Conservation (phyloP, 73 alveolate species). For the Tetrahymena thermophila region DNA sequence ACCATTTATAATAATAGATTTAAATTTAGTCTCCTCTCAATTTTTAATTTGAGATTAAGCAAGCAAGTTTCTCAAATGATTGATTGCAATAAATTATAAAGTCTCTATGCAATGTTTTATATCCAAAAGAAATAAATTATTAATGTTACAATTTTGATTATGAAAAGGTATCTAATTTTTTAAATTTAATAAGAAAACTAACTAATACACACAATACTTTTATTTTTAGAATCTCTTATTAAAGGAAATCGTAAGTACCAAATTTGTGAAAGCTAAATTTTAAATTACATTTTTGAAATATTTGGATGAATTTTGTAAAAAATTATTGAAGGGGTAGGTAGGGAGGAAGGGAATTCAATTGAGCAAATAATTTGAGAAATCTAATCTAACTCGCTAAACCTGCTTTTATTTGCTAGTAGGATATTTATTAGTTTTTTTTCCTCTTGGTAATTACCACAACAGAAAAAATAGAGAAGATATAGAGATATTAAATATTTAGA, state of each 20-base stretch:
- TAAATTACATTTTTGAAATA: not conserved
- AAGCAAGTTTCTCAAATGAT: not conserved
- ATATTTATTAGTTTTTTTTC: not conserved
- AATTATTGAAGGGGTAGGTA: not conserved
- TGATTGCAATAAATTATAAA: not conserved
- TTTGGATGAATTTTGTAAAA: not conserved
- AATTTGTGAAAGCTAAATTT: not conserved
- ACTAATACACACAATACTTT: not conserved
- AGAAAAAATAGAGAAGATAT: not conserved
- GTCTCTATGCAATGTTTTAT: not conserved
- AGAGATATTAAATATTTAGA: not conserved
- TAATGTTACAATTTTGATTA: not conserved
- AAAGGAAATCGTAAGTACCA: not conserved
- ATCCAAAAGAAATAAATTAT: too few relatives aligned
- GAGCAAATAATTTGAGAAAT: not conserved
- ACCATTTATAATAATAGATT: not conserved
- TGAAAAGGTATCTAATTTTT: not conserved
- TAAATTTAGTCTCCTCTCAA: not conserved
- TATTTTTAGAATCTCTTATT: too few relatives aligned
- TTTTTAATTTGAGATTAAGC: not conserved
- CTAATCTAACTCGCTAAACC: not conserved
- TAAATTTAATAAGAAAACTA: too few relatives aligned
- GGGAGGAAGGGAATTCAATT: not conserved
- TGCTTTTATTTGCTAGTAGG: not conserved
- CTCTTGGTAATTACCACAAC: too few relatives aligned